Conservation (phyloP, 176 grass and related monocot species). For the Chloris gayana region DNA sequence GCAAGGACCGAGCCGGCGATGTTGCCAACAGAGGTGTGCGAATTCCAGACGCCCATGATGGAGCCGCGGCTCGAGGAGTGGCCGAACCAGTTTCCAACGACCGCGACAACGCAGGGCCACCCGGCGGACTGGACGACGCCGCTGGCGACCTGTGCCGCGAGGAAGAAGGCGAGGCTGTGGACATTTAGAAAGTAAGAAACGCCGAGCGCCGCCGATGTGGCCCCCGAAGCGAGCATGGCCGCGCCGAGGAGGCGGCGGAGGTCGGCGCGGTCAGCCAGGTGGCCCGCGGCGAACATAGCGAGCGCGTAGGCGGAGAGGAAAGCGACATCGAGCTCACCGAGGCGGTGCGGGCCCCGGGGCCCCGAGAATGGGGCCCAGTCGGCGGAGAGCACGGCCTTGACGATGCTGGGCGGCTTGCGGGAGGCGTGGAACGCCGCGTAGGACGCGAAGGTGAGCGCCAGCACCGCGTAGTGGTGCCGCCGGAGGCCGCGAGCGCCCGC, state of each 20-base stretch:
- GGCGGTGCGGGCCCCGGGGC: conserved; percentile 60
- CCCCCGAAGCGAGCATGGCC: conserved; percentile 79
- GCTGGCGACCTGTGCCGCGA: conserved; percentile 62
- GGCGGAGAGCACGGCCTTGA: conserved; percentile 73
- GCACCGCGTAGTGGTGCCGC: conserved; percentile 52
- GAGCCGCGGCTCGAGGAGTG: conserved; percentile 59
- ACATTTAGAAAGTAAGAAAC: conserved; percentile 71
- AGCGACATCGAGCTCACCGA: conserved; percentile 92
- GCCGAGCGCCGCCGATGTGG: conserved; percentile 63
- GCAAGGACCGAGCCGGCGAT: conserved; percentile 81
- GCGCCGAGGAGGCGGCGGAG: conserved; percentile 72
- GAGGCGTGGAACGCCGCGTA: conserved; percentile 96
- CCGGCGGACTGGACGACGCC: conserved; percentile 86
- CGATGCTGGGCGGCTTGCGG: conserved; percentile 97
- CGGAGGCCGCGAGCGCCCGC: conserved; percentile 19
- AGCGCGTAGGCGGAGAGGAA: conserved; percentile 80
- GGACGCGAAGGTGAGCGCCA: conserved; percentile 76
- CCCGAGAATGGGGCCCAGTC: conserved; percentile 76
- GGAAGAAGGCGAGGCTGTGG: conserved; percentile 68
- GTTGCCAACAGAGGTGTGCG: conserved; percentile 86
- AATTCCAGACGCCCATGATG: conserved; percentile 96
- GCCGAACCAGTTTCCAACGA: conserved; percentile 94
- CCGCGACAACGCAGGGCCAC: conserved; percentile 90
- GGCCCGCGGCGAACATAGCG: conserved; percentile 84
- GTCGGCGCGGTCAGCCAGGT: conserved; percentile 82